A percentile compares a stretch with the other conserved stretches of the same genome.
Conservation (phyloP, 441 rosid species). For the Raphanus hybrid region DNA sequence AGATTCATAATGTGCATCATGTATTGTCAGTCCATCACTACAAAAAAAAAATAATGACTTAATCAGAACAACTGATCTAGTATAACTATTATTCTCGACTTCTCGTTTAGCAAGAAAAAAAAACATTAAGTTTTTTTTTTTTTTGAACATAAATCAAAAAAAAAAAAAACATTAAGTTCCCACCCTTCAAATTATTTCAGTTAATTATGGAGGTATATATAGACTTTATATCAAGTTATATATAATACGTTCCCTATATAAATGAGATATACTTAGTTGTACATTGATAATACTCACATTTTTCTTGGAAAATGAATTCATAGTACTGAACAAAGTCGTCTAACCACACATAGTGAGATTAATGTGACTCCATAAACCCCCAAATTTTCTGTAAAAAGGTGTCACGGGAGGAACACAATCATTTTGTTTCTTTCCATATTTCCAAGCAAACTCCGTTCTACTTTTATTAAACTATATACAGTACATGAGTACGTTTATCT, state of each 20-base stretch:
- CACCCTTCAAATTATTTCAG: neutral
- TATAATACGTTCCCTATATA: neutral
- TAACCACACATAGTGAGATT: conserved; percentile 11
- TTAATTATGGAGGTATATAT: neutral
- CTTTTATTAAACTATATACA: conserved; percentile 12
- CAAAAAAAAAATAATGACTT: neutral
- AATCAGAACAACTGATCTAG: neutral
- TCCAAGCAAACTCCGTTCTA: conserved; percentile 36
- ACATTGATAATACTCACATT: neutral
- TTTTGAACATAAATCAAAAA: no score
- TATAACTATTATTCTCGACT: neutral
- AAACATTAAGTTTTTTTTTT: neutral
- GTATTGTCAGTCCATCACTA: conserved; percentile 5
- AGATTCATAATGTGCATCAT: conserved; percentile 14
- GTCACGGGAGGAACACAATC: conserved; percentile 37
- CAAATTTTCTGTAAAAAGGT: neutral
- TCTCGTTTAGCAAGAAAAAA: no score
- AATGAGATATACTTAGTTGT: neutral
- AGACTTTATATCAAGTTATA: neutral
- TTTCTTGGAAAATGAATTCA: neutral
- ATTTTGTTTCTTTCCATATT: conserved; percentile 36
- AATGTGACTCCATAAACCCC: conserved; percentile 23
- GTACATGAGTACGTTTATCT: conserved; percentile 26
- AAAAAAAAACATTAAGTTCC: neutral
- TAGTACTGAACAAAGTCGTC: neutral